These are phyloP conservation scores for Phytophthora citrophthora DNA, from an alignment of 352 stramenopile genomes.

Conservation along the genomic window DNA sequence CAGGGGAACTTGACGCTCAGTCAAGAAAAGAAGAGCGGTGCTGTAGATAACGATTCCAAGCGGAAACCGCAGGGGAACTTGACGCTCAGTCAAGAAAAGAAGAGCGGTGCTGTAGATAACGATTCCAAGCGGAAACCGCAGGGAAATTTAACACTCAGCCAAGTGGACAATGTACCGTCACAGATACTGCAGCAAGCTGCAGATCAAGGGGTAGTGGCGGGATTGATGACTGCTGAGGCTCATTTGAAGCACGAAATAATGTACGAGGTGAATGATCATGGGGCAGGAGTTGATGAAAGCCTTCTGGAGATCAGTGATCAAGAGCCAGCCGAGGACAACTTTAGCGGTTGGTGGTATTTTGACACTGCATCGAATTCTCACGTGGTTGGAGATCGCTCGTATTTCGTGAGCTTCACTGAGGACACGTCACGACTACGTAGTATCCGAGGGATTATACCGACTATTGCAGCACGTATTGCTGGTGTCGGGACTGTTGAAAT, in stretches of 20 bases:
- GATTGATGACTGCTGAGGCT: too few species aligned
- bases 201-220: not conserved
- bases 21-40: too few species aligned
- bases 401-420: conserved; percentile 6
- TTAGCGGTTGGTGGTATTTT: conserved; percentile 16
- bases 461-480: not conserved
- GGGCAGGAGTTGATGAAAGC: too few species aligned
- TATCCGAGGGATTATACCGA: conserved; percentile 3
- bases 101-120: not conserved
- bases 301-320: not conserved
- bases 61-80: too few species aligned
- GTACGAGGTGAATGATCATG: too few species aligned
- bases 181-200: not conserved
- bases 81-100: too few species aligned
- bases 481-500: not conserved
- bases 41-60: too few species aligned
- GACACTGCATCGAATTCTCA: conserved; percentile 7
- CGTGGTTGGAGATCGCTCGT: conserved; percentile 2
- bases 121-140: too few species aligned
- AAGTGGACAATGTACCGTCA: not conserved
- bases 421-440: not conserved
- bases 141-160: conserved; percentile 2
- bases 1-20: too few species aligned
- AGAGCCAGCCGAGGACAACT: not conserved
- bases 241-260: too few species aligned